phyloP scores from a whole-genome alignment of 2,329 filamentous ascomycete species.

The Cladosporium halotolerans region DNA sequence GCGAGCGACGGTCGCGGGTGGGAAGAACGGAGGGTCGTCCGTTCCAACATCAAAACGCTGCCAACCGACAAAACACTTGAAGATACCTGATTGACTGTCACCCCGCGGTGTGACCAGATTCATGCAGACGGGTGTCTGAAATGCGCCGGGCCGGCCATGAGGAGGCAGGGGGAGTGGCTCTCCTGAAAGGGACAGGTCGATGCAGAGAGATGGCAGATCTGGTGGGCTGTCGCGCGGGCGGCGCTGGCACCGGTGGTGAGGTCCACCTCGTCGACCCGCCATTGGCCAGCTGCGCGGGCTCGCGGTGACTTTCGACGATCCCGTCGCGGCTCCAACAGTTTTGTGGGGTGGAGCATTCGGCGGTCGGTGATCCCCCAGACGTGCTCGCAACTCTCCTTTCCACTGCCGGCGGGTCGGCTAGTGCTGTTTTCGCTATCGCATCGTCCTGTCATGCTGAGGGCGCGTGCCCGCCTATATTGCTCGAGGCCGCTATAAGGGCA shows the following conservation, averaged over 20 bases:
- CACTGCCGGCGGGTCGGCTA: constrained; percentile 6
- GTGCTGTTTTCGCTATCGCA: neutral
- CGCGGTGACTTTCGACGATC: no score
- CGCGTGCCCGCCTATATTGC: constrained; percentile 1
- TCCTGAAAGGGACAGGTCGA: constrained; percentile 2
- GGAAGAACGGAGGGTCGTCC: no score
- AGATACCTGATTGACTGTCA: neutral
- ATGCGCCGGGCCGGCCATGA: constrained; percentile 1
- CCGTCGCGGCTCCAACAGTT: neutral
- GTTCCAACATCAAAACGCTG: no score
- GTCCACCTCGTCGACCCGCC: constrained; percentile 1
- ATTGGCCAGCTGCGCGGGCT: constrained; percentile 1
- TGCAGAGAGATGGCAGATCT: neutral
- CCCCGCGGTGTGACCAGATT: constrained; percentile 1
- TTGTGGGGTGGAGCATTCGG: neutral
- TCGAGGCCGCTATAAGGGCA: constrained; percentile 4
- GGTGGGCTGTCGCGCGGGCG: neutral
- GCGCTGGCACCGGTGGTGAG: neutral
- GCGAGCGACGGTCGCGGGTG: no score
- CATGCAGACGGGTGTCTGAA: constrained; percentile 9
- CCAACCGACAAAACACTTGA: constrained; percentile 4
- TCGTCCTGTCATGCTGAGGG: no score
- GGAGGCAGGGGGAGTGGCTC: constrained; percentile 1
- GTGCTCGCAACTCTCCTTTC: neutral
- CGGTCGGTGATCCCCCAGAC: neutral